Evolutionary conservation across 2,329 filamentous ascomycete genomes (phyloP), one percentile per base, ranked within the genome.

Genomic region (Coniochaeta sp.): DNA sequence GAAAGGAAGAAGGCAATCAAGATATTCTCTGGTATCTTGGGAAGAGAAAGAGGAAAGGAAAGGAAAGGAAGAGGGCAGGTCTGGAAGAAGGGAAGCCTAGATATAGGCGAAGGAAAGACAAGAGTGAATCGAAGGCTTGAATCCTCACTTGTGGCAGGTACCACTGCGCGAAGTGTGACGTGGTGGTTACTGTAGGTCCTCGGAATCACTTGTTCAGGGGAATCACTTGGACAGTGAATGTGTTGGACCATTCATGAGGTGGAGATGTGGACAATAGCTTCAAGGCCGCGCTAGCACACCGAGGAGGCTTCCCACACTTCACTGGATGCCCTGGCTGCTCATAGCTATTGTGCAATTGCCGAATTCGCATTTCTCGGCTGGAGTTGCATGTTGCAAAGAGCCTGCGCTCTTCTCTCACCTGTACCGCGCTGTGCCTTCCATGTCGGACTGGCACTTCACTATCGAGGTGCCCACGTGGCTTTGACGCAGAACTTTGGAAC

Each of bases 31-130:
- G 50, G 28, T n/a, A 32, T 50, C 17, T 50, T 12, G 28, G n/a
- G 17, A 12, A 28, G 50, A 10, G 55, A 55, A 38, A 52, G 58
- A n/a, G n/a, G 55, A 17, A 60, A 55, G 30, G 42, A 50, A 59
- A 32, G 19, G 57, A 36, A 60, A 60, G 42, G 56, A 30, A 56
- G 57, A 57, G 47, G 9, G 16, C 47, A 47, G 52, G 24, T 16
- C 59, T 40, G 56, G 54, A 36, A 57, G 57, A 44, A 54, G 32
- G 7, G 19, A 42, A 52, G 34, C 30, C 26, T 42, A 59, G 36
- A 38, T 57, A 42, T 44, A 55, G 26, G 30, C 7, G 28, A 24
- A 8, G 34, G 19, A 28, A 58, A 17, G 32, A n/a, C 12, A 38
- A 30, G 5, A 52, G 42, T 36, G 44, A 52, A 52, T 14, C 12